phyloP scores from a whole-genome alignment of 495 filamentous ascomycete genomes.

The Penicillium flavigenum region DNA sequence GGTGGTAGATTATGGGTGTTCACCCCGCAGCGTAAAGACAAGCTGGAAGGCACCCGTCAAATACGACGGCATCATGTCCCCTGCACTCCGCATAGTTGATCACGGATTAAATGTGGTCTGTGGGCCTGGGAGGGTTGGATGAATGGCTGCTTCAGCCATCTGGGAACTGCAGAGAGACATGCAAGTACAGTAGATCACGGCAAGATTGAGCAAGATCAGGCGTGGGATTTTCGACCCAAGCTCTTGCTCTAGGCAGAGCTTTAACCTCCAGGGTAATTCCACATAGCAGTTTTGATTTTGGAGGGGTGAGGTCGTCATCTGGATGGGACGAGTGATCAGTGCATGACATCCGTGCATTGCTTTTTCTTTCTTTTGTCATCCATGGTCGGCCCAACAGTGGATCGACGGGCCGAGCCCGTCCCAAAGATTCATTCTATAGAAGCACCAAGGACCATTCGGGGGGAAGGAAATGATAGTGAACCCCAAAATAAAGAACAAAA shows the following conservation, averaged over 20 bases:
- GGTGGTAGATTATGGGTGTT: not conserved
- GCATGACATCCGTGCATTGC: conserved; percentile 25
- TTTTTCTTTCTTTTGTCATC: conserved; percentile 14
- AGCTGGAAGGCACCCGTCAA: not conserved
- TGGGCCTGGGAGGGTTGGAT: conserved; percentile 23
- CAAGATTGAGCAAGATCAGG: not conserved
- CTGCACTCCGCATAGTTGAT: conserved; percentile 11
- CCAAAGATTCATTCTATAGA: conserved; percentile 12
- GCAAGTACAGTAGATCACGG: conserved; percentile 10
- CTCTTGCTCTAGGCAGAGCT: not conserved
- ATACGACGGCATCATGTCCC: conserved; percentile 7
- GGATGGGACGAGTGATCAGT: conserved; percentile 29
- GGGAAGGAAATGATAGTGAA: not conserved
- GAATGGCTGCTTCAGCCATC: conserved; percentile 21
- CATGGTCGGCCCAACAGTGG: conserved; percentile 22
- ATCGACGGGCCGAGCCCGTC: conserved; percentile 32
- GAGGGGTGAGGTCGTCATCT: conserved; percentile 23
- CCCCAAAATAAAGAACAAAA: not conserved
- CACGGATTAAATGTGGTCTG: conserved; percentile 11
- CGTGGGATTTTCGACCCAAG: conserved; percentile 9
- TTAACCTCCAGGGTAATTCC: not conserved
- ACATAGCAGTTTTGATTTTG: not conserved
- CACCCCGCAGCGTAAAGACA: conserved; percentile 4
- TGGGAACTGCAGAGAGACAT: conserved; percentile 8
- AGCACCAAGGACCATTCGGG: not conserved